Percentiles rank a stretch among this genome's conserved stretches.
These are phyloP conservation scores for Botrytis medusae DNA, from an alignment of 2,329 filamentous ascomycete species.

Conservation along the genomic window DNA sequence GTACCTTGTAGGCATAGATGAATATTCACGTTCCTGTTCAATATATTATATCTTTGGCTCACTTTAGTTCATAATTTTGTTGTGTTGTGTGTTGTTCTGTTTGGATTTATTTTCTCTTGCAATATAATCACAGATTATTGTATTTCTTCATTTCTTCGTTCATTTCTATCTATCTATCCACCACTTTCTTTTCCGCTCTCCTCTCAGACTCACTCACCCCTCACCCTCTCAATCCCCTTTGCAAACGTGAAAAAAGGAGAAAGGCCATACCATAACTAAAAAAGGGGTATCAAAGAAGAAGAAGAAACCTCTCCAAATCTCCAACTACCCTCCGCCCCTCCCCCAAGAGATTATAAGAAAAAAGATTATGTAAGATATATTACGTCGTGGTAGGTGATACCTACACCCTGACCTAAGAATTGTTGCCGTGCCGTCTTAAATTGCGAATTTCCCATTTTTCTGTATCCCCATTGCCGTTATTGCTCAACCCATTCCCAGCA, in stretches of 20 bases:
- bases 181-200: not conserved
- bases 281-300: constrained; percentile 16
- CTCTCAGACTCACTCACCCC: not conserved
- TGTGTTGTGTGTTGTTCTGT: not conserved
- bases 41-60: not conserved
- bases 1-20: not conserved
- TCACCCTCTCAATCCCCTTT: not conserved
- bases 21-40: not conserved
- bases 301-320: not conserved
- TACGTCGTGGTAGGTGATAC: not conserved
- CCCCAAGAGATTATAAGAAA: not conserved
- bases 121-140: not conserved
- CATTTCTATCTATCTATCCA: not conserved
- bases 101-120: not conserved
- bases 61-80: not conserved
- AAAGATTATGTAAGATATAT: constrained; percentile 8
- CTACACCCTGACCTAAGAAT: not conserved
- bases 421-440: constrained; percentile 1
- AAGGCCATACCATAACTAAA: not conserved
- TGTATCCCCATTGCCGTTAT: not conserved
- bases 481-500: not conserved
- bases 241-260: not conserved
- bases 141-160: not conserved
- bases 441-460: not conserved
- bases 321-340: not conserved